A percentile compares a stretch with the other conserved stretches of the same genome.
Evolutionary conservation across 2,329 filamentous ascomycete species (phyloP).

Genomic region (Exophiala bonariae): DNA sequence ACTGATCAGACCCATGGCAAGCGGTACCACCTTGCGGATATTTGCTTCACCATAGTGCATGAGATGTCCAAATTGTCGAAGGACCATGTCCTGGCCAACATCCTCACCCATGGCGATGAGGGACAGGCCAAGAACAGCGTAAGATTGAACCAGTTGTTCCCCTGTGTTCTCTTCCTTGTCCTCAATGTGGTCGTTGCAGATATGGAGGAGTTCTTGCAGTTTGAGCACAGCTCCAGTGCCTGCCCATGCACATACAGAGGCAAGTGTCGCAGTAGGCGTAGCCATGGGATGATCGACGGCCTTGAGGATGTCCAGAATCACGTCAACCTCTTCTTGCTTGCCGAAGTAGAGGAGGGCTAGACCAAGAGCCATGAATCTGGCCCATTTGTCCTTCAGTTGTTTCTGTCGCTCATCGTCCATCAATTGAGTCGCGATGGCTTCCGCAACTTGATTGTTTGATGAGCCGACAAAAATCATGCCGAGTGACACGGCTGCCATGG

Average conservation of each 20-base stretch:
- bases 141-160: slow-evolving; percentile 91
- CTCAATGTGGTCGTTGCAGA: slow-evolving; percentile 96
- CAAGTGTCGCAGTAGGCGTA: slow-evolving; percentile 89
- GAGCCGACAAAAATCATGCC: slow-evolving; percentile 93
- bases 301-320: slow-evolving; percentile 94
- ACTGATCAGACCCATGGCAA: slow-evolving; percentile 95
- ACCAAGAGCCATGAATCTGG: slow-evolving; percentile 90
- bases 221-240: slow-evolving; percentile 96
- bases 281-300: slow-evolving; percentile 96
- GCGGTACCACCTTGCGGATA: slow-evolving; percentile 90
- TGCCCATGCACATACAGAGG: slow-evolving; percentile 96
- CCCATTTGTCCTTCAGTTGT: slow-evolving; percentile 97
- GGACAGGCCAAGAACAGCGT: slow-evolving; percentile 90
- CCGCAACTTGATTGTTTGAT: slow-evolving; percentile 84
- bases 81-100: slow-evolving; percentile 96
- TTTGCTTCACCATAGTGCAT: slow-evolving; percentile 99
- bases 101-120: slow-evolving; percentile 98
- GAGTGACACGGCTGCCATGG: slow-evolving; percentile 89
- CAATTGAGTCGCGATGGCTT: slow-evolving; percentile 87
- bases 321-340: slow-evolving; percentile 97
- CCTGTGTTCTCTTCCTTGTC: slow-evolving; percentile 93
- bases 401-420: slow-evolving; percentile 89
- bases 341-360: slow-evolving; percentile 94
- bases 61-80: slow-evolving; percentile 93
- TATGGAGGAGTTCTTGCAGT: slow-evolving; percentile 93